Base-by-base conservation (phyloP, 2,329 filamentous ascomycete genomes). In the Gremmenia infestans region DNA sequence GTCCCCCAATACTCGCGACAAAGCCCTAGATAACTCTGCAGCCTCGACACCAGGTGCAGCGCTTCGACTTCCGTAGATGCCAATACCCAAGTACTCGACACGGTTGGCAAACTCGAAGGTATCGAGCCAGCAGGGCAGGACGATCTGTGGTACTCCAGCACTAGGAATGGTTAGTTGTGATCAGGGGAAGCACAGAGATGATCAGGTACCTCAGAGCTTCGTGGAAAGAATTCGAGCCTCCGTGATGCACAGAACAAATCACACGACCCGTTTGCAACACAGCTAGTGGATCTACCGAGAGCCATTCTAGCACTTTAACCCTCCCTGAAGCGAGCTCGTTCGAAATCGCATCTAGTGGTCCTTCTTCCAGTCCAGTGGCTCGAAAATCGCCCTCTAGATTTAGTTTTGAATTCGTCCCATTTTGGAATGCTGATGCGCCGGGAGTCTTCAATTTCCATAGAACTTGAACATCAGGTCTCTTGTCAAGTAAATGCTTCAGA, bases 41-140 rank as follows among this genome's bases (percentile, higher is more conserved):
- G 52, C 57, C 35, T 62, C 57, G 2, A 62, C 54, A 22, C 49
- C 37, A 2, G 62, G 62, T 15, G 60, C 57, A 19, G 59, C 52
- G 1, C 35, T 55, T 17, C 51, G 49, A 45, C 58, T 66, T 15
- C 58, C 63, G 11, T 60, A 60, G 9, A 66, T 50, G 1, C 76
- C 77, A 11, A 79, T 68, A 0, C 72, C 72, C 0, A 76, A 60
- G 50, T 68, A 72, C 60, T 79, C 76, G 0, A 71, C 73, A 2
- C 72, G 69, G 14, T 67, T 66, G 7, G 76, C 76, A 52, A 72
- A 78, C 49, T 76, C 75, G 53, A 76, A 77, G 0, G 72, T 70
- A 50, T 79, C 77, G 0, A 72, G 65, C 77, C 77, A 79, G 0
- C 72, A 58, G 0, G 78, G 76, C 1, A 80, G 67, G 5, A 79